Evolutionary conservation across 345 rosid species (phyloP), one percentile per base, ranked within the genome.

Genomic region (Angophora floribunda): DNA sequence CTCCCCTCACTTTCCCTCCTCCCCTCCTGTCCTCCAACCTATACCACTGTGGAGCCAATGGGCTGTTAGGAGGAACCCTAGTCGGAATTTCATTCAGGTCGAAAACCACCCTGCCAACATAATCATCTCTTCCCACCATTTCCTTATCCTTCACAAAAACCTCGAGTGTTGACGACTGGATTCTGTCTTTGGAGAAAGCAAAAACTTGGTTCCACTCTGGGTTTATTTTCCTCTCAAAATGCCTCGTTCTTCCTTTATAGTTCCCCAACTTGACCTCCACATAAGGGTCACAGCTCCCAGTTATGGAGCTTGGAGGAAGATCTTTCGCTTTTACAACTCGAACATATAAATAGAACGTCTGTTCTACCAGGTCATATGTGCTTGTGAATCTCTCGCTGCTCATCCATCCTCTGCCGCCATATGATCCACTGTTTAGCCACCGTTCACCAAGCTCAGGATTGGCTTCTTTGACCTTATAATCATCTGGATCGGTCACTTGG

Each of bases 141-240:
- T 97, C 99, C 67, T 91, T 96, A 70, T 94, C 97, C 87, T 94
- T 96, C 51, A 96, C 93, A 61, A 91, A 94, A 65, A 96, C 96
- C 91, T 97, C 99, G 0, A 97, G 91, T 45, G 89, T 85, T 3
- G 99, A 94, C 59, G 99, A 94, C 87, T 97, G 99, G 55, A 97
- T 90, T n/a, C 92, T 91, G 19, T 97, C 99, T 89, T 96, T 97
- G 4, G 99, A 94, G 92, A 95, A 97, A 52, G 99, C 94, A 85
- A 97, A 97, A 65, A 95, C 99, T 87, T 96, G 98, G 92, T 96
- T 96, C 99, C 99, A 97, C 88, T 96, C 98, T 1, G 99, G 99
- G 63, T 90, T 96, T 88, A 92, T 90, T 88, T 92, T 97, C 94
- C 93, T 95, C 63, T 96, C 98, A 63, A 95, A 91, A 67, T 95